Base-by-base conservation (phyloP, 306 rosid genomes). In the Gastrolobium villosum region DNA sequence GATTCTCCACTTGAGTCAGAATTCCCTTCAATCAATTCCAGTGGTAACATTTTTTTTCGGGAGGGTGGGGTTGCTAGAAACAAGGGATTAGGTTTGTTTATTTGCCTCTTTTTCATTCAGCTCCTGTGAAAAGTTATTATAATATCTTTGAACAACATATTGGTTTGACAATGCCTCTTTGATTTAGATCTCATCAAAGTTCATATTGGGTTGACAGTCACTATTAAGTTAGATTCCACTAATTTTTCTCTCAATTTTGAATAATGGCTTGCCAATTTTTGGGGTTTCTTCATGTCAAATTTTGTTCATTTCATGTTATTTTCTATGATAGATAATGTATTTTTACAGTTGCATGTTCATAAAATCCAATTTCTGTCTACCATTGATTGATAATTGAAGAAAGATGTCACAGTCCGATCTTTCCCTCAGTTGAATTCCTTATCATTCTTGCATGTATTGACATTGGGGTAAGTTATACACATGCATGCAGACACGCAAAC, bases 1-100 rank as follows among this genome's bases (percentile, higher is more conserved):
- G 82, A 87, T 89, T 81, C 97, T 94, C 65, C 90, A 87, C 88
- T 78, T 92, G 78, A 88, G 97, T 90, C 96, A 91, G 89, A 94
- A 94, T 83, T 89, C 95, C 80, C 86, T 94, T 82, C 97, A 82
- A 76, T 83, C 84, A 2, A 64, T 94, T 84, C 93, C 99, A 80
- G 84, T 49, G 97, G 98, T 94, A 94, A 86, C 28, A 2, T 52
- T 36, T 63, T 35, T 41, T 61, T 14, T 65, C 46, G 43, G 6
- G 7, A 10, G 34, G 26, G 26, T 20, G 26, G 26, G 26, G 26
- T 20, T 20, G 26, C 26, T 81, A 39, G 44, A 44, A 55, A 69
- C 54, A 41, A 74, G 46, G 75, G 40, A 69, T 63, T 78, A 56
- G 40, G 57, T 68, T 48, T 85, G 53, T 62, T 8, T 10, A 66